Evolutionary conservation across 768 basidiomycete genomes (phyloP), one percentile per base, ranked within the genome.

Genomic region (Tulasnella sp.): DNA sequence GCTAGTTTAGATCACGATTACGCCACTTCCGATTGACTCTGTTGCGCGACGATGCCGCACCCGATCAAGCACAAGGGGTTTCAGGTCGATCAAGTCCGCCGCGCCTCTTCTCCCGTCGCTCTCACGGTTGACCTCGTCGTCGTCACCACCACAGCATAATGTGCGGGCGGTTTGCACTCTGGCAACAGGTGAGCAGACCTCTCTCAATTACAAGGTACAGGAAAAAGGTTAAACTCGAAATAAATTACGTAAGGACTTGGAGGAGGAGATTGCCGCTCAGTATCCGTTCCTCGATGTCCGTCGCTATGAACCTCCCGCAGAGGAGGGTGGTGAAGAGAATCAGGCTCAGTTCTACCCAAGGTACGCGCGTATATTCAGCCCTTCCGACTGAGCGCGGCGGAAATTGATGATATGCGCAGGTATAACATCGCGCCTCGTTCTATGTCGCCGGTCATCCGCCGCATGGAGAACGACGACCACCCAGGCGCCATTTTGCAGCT

Each of bases 381-480:
- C 14, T 58, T 48, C 20, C 16, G 69, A 69, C 72, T 82, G 40
- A 54, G 72, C 46, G n/a, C 4, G 16, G 46, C 18, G 3, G 3
- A 6, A 28, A 24, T 4, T 41, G 28, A 60, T 80, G 4, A 31
- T 24, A 28, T 74, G 42, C 44, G 22, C 60, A 86, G 95, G 78
- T 94, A 94, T 84, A 97, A 97, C 84, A 90, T 96, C 81, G 94
- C 96, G 0, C 96, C 96, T 0, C 92, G 92, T 72, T 90, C 93
- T 0, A 88, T 92, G 75, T 93, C 92, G 0, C 94, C 95, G 31
- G 93, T 97, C 48, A 87, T 97, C 44, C 87, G 88, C 41, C 90
- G 91, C 22, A 87, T 88, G 54, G 83, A 87, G 34, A 78, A 78
- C 6, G 82, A 81, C 34, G 83, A 87, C 85, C 75, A 84, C 40